Evolutionary conservation across 2,329 filamentous ascomycete genomes (phyloP), one percentile per base, ranked within the genome.

Genomic region (Endocalyx cinctus): DNA sequence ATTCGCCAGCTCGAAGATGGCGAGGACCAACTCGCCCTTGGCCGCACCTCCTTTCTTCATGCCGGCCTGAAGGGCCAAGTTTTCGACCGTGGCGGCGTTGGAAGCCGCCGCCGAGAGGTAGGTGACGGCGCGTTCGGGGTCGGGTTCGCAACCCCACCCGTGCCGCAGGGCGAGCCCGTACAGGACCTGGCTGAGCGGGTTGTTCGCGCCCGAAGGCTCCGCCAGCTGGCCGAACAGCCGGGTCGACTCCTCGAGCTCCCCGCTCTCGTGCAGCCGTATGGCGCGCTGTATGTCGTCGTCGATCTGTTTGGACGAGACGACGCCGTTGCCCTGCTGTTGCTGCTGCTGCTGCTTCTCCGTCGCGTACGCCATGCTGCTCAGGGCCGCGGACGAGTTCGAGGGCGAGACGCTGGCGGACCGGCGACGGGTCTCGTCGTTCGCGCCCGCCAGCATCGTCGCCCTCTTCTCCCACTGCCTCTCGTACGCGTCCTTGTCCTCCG

Each of bases 141-240:
- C 72, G 32, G 83, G 77, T 32, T 74, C 59, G 55, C 87, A 90
- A 33, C 92, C 92, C 92, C 92, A 97, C 47, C 89, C 89, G 60
- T 97, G 90, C 83, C 87, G 77, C 46, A 96, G 64, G 33, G 90
- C 89, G 37, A 98, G 82, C 4, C 92, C 92, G 57, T 95, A 98
- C 33, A 98, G 74, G 22, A 98, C 92, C 64, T 98, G 90, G 52
- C 87, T 92, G 44, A 98, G 72, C 25, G 92, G 86, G 62, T 97
- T 95, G 57, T 96, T 95, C 31, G 82, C 78, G 16, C 87, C 88
- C 34, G 79, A 71, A 0, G 86, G 86, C 57, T 95, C 82, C 33
- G 92, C 92, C 47, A 98, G 69, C 39, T 72, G 70, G 17, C 79
- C 84, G 63, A 98, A 98, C 62, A 97, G 77, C 33, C 69, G 67